A percentile compares a stretch with the other conserved stretches of the same genome.
Evolutionary conservation across 331 rosid species (phyloP).

Genomic region (Erythrophleum ivorense): DNA sequence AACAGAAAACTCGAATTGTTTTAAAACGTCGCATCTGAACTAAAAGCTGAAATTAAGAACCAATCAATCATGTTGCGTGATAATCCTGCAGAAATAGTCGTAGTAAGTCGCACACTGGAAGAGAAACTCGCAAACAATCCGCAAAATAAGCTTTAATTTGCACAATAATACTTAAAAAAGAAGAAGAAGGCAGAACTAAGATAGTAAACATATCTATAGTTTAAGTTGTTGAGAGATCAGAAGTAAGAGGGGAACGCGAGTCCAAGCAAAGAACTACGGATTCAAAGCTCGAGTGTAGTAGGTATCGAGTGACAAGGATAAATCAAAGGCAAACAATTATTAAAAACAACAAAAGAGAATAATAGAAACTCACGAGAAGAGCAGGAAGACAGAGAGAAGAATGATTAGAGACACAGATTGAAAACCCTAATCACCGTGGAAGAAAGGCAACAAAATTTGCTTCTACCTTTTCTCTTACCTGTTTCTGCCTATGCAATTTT

Average conservation of each 20-base stretch:
- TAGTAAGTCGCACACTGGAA: neutral
- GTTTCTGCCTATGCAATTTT: slow-evolving; percentile 4
- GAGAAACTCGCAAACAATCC: slow-evolving; percentile 4
- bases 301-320: neutral
- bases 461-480: neutral
- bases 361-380: slow-evolving; percentile 53
- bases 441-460: slow-evolving; percentile 47
- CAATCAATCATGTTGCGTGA: neutral
- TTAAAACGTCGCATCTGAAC: neutral
- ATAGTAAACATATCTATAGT: slow-evolving; percentile 15
- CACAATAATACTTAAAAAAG: neutral
- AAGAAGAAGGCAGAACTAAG: slow-evolving; percentile 6
- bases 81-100: neutral
- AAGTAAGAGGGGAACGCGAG: slow-evolving; percentile 1
- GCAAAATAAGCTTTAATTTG: slow-evolving; percentile 4
- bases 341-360: slow-evolving; percentile 7
- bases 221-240: slow-evolving; percentile 6
- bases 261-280: slow-evolving; percentile 26
- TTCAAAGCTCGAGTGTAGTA: neutral
- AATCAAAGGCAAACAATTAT: slow-evolving; percentile 20
- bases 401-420: slow-evolving; percentile 19
- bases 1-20: slow-evolving; percentile 2
- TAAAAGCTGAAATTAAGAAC: slow-evolving; percentile 6
- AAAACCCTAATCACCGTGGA: slow-evolving; percentile 51
- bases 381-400: slow-evolving; percentile 4